Evolutionary conservation across 148 eudicot genomes (phyloP).

Genomic region (Chenopodium album): DNA sequence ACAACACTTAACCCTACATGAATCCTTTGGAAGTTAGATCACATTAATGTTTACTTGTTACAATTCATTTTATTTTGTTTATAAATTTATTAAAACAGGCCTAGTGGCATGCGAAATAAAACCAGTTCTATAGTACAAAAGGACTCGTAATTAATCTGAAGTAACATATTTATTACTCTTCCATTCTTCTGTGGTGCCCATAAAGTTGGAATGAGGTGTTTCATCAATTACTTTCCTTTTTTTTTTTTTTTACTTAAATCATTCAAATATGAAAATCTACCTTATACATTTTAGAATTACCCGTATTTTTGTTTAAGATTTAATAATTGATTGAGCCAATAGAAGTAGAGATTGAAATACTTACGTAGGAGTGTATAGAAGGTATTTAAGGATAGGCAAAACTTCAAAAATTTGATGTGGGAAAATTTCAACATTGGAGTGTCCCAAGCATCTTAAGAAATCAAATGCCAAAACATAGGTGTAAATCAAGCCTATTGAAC

Average conservation of each 20-base stretch:
- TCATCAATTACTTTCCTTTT: not conserved
- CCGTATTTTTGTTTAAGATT: no score
- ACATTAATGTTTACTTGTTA: not conserved
- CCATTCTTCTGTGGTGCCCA: not conserved
- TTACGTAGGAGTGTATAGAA: constrained; percentile 82
- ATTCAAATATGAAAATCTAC: no score
- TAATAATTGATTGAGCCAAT: not conserved
- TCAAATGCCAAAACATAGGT: constrained; percentile 62
- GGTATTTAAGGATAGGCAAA: constrained; percentile 57
- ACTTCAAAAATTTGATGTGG: constrained; percentile 62
- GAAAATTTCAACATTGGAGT: constrained; percentile 62
- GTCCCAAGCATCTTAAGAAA: constrained; percentile 73
- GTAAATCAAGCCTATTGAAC: constrained; percentile 60
- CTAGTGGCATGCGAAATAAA: not conserved
- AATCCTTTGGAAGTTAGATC: constrained; percentile 14
- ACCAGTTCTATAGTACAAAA: not conserved
- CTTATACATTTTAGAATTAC: no score
- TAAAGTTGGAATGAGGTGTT: not conserved
- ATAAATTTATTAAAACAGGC: not conserved
- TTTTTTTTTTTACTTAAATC: no score
- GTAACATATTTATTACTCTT: not conserved
- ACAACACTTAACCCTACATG: not conserved
- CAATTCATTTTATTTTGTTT: not conserved
- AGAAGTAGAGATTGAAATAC: constrained; percentile 10
- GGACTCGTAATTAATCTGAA: not conserved